Evolutionary conservation across 306 rosid species (phyloP), one percentile per base, ranked within the genome.

Genomic region (Castanospermum australe): DNA sequence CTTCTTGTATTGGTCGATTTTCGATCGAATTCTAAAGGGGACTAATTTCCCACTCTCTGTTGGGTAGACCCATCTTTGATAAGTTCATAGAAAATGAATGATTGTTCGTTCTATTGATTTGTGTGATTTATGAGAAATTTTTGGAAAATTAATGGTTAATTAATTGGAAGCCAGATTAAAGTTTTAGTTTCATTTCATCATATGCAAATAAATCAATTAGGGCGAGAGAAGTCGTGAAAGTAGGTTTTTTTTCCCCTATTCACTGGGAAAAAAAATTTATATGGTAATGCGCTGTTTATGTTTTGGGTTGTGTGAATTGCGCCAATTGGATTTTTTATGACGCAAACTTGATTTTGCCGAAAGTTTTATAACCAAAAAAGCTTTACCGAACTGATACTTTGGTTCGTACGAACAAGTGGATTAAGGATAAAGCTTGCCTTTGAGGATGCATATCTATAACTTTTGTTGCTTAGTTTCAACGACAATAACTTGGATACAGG

Each of bases 351-450:
- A 6, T 51, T 24, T 33, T 8, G 17, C 25, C 17, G 36, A 60
- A 75, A 75, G 8, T 11, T 75, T 44, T 33, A 52, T 8, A 36
- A 51, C 41, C 5, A 20, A 36, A 64, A 66, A 25, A n/a, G 24
- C 67, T 17, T 51, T 28, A 15, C 5, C 1, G 14, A 41, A 10
- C 59, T 45, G 59, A 59, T 74, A n/a, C 32, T 25, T n/a, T 44
- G 25, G 44, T 62, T 42, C 9, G 11, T 54, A 20, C 17, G 59
- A 74, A 59, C 18, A 14, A 32, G 45, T 25, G 65, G 52, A 36
- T 36, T 18, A 74, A 74, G 42, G 69, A 59, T 59, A 50, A 42
- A 63, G 69, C 24, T 68, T 32, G 64, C 67, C 38, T 28, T 71
- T 61, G 50, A 22, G 72, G 35, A 60, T 69, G 52, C 51, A 18